Base-by-base conservation (phyloP, 179 eudicot genomes). In the Silene vulgaris region DNA sequence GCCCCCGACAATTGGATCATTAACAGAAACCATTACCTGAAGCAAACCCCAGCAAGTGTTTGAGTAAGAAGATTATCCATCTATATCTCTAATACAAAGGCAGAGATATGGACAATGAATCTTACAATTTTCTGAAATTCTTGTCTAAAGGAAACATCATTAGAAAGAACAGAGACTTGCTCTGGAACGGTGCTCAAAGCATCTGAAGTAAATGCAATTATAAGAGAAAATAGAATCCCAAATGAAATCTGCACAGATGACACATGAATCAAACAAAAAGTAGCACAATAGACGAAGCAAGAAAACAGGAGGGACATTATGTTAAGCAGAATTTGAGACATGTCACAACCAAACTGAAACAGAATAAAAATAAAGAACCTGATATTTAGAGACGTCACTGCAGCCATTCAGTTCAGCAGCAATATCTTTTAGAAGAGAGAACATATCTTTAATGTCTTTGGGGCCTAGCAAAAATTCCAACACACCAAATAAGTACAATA, bases 81-180 rank as follows among this genome's bases (percentile, higher is more conserved):
- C n/a, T 35, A 26, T 71, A 59, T 66, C 40, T 5, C 13, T 79
- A 40, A 69, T 73, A 14, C 66, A 48, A 35, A 68, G 21, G 28
- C 21, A 69, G 1, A 32, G n/a, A 61, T 40, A 50, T 1, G 61
- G 37, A 23, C 45, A 60, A 6, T 14, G 3, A 57, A 74, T 78
- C 97, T 87, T 87, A 95, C 99, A 75, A 78, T 82, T 76, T 89
- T 91, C 77, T 92, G 95, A 84, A 92, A 95, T 77, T 92, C 92
- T 77, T 78, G 89, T 86, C 93, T 89, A 78, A 95, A 95, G 72
- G 97, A 87, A 65, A 85, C 80, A 86, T 95, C 97, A 23, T 52
- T 83, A 56, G 97, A 86, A 61, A 95, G 86, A 74, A 85, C 79
- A 65, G 97, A 82, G 52, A 30, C 85, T 82, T 85, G 88, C 77